Conservation (phyloP, 2,329 filamentous ascomycete genomes). For the Alternaria gaisen region DNA sequence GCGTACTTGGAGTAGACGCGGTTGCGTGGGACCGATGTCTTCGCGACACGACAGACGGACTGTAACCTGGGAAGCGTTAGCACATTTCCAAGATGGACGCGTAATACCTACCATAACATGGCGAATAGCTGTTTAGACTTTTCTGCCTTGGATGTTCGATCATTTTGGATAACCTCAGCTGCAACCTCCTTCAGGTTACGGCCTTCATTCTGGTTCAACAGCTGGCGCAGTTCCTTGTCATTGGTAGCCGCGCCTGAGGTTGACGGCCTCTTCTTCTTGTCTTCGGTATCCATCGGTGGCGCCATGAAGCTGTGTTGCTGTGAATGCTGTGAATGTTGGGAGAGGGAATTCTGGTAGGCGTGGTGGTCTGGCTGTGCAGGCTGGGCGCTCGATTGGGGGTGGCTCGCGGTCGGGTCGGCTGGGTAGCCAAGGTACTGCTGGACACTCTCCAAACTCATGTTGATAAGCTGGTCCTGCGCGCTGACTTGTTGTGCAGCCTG, state of each 20-base stretch:
- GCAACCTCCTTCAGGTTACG: slow-evolving; percentile 76
- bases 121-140: slow-evolving; percentile 86
- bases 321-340: slow-evolving; percentile 32
- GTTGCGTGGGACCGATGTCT: slow-evolving; percentile 88
- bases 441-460: slow-evolving; percentile 43
- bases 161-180: slow-evolving; percentile 77
- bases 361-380: slow-evolving; percentile 41
- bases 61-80: slow-evolving; percentile 68
- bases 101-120: slow-evolving; percentile 77
- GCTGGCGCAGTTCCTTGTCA: slow-evolving; percentile 79
- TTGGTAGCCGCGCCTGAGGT: slow-evolving; percentile 78
- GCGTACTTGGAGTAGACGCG: slow-evolving; percentile 96
- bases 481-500: slow-evolving; percentile 50
- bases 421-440: slow-evolving; percentile 46
- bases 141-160: slow-evolving; percentile 82
- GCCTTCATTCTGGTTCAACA: slow-evolving; percentile 74
- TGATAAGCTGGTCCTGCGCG: slow-evolving; percentile 44
- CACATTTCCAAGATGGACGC: slow-evolving; percentile 6
- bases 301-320: slow-evolving; percentile 40
- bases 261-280: slow-evolving; percentile 64
- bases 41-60: slow-evolving; percentile 73
- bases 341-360: slow-evolving; percentile 39
- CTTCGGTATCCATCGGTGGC: slow-evolving; percentile 48
- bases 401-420: slow-evolving; percentile 29
- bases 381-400: slow-evolving; percentile 28